phyloP scores from a whole-genome alignment of 176 grass and related monocot genomes.

The Thalia dealbata region DNA sequence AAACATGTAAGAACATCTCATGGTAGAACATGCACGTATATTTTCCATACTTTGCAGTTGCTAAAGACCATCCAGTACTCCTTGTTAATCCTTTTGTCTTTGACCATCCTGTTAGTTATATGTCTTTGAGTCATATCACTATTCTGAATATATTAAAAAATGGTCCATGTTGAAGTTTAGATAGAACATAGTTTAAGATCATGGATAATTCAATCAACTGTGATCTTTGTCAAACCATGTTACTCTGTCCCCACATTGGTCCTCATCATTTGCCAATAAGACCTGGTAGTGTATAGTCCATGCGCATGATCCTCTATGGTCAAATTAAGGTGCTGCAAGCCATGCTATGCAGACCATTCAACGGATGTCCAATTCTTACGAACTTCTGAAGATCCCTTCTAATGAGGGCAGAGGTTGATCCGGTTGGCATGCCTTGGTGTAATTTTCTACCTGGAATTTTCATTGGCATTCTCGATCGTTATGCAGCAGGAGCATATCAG shows the following conservation, averaged over 20 bases:
- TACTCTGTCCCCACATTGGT: background rate
- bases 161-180: too few relatives aligned
- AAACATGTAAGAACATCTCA: too few relatives aligned
- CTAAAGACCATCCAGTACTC: too few relatives aligned
- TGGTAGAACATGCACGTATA: too few relatives aligned
- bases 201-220: too few relatives aligned
- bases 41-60: too few relatives aligned
- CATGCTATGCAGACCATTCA: slow-evolving; percentile 85
- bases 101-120: background rate
- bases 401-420: slow-evolving; percentile 55
- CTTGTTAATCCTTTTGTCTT: too few relatives aligned
- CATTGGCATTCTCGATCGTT: background rate
- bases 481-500: slow-evolving; percentile 47
- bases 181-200: too few relatives aligned
- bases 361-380: slow-evolving; percentile 70
- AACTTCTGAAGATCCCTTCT: slow-evolving; percentile 59
- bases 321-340: slow-evolving; percentile 62
- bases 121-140: background rate
- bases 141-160: too few relatives aligned
- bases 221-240: background rate
- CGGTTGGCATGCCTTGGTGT: background rate
- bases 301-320: slow-evolving; percentile 55
- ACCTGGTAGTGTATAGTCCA: slow-evolving; percentile 52
- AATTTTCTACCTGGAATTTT: background rate
- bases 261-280: slow-evolving; percentile 29